phyloP scores from a whole-genome alignment of 768 basidiomycete species.

The Suillus decipiens region DNA sequence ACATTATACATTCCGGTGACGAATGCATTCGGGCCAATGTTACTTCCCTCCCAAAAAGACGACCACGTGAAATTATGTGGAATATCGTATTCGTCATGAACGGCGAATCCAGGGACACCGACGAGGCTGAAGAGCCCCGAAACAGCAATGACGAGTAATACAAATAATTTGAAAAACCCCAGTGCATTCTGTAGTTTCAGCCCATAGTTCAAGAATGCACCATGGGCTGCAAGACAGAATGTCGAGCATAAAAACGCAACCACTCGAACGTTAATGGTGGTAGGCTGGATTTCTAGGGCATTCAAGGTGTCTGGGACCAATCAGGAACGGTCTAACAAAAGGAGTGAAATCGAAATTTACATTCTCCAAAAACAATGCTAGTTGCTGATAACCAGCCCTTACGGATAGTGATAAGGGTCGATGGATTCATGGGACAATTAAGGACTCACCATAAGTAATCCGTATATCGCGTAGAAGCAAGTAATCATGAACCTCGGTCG shows the following conservation, averaged over 20 bases:
- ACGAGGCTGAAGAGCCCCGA: slow-evolving; percentile 55
- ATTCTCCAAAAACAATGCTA: slow-evolving; percentile 73
- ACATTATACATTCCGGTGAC: slow-evolving; percentile 67
- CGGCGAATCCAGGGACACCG: slow-evolving; percentile 49
- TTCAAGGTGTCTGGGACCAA: slow-evolving; percentile 57
- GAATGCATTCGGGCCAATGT: slow-evolving; percentile 57
- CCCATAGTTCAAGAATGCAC: slow-evolving; percentile 53
- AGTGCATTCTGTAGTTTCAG: slow-evolving; percentile 64
- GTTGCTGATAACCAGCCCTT: slow-evolving; percentile 62
- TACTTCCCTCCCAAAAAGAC: slow-evolving; percentile 64
- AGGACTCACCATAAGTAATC: slow-evolving; percentile 53
- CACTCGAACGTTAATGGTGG: slow-evolving; percentile 50
- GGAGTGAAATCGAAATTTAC: slow-evolving; percentile 38
- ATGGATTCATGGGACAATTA: not conserved
- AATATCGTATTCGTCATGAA: slow-evolving; percentile 50
- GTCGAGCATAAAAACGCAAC: slow-evolving; percentile 57
- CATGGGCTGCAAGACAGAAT: slow-evolving; percentile 59
- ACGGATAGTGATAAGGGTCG: not conserved
- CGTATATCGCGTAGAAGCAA: slow-evolving; percentile 59
- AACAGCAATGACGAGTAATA: slow-evolving; percentile 51
- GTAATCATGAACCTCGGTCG: slow-evolving; percentile 62
- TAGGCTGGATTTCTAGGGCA: slow-evolving; percentile 47
- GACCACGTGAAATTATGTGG: slow-evolving; percentile 62
- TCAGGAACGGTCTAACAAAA: not conserved
- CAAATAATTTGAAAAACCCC: slow-evolving; percentile 60